phyloP scores from a whole-genome alignment of 768 basidiomycete species.

The Suillus discolor region DNA sequence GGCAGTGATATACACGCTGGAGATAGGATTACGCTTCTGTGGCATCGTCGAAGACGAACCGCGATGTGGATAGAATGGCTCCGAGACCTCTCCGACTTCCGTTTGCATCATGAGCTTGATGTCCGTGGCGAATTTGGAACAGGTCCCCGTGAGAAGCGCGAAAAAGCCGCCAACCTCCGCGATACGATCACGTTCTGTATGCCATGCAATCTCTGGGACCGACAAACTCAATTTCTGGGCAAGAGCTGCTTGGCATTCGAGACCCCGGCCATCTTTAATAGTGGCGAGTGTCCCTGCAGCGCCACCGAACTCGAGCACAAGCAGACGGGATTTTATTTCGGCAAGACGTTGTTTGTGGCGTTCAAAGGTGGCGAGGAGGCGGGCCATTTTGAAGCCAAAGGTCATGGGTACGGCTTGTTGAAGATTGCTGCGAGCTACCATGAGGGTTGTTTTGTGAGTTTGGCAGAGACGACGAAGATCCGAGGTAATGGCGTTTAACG shows the following conservation, averaged over 20 bases:
- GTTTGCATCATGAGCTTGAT: slow-evolving; percentile 51
- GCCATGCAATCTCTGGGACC: slow-evolving; percentile 36
- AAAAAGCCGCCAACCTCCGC: slow-evolving; percentile 47
- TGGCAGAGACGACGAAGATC: slow-evolving; percentile 32
- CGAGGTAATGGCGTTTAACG: slow-evolving; percentile 32
- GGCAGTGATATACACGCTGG: slow-evolving; percentile 46
- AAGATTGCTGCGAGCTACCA: slow-evolving; percentile 49
- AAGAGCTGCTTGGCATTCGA: slow-evolving; percentile 28
- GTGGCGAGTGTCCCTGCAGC: slow-evolving; percentile 50
- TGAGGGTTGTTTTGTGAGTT: slow-evolving; percentile 40
- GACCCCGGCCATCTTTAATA: slow-evolving; percentile 37
- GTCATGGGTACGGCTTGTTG: slow-evolving; percentile 53
- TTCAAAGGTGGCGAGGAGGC: slow-evolving; percentile 44
- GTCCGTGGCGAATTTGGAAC: slow-evolving; percentile 48
- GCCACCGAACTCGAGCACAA: slow-evolving; percentile 47
- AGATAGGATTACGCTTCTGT: slow-evolving; percentile 51
- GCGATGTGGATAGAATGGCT: slow-evolving; percentile 45
- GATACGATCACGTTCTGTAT: slow-evolving; percentile 46
- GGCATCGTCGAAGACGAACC: slow-evolving; percentile 54
- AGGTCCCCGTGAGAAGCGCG: slow-evolving; percentile 46
- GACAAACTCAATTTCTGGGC: slow-evolving; percentile 21
- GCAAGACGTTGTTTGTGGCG: slow-evolving; percentile 40
- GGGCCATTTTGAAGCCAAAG: slow-evolving; percentile 48
- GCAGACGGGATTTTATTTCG: slow-evolving; percentile 39
- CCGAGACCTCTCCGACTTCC: slow-evolving; percentile 46